phyloP scores from a whole-genome alignment of 2,329 filamentous ascomycete genomes.

The Monosporascus sp. region DNA sequence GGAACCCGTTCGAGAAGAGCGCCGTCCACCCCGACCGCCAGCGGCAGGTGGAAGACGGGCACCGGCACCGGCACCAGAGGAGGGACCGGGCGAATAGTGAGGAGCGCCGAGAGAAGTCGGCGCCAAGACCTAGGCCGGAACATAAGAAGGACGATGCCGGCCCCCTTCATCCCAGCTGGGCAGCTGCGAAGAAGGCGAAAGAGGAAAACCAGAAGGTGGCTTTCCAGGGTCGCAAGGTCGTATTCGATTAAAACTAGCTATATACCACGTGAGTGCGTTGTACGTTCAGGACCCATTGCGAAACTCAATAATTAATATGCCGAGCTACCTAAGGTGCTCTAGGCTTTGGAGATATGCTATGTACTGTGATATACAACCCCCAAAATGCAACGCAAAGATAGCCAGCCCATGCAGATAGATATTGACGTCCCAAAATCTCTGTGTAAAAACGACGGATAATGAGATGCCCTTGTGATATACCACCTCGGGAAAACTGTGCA shows the following conservation, averaged over 20 bases:
- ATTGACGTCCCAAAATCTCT: too few relatives aligned
- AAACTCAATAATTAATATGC: too few relatives aligned
- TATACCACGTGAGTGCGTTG: conserved; percentile 10
- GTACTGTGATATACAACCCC: too few relatives aligned
- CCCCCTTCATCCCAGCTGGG: conserved; percentile 59
- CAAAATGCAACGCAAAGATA: too few relatives aligned
- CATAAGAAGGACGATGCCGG: conserved; percentile 45
- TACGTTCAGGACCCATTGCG: too few relatives aligned
- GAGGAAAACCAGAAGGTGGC: conserved; percentile 45
- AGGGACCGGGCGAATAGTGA: conserved; percentile 4
- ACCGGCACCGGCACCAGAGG: not conserved
- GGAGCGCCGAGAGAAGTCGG: conserved; percentile 8
- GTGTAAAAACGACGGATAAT: too few relatives aligned
- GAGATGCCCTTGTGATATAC: too few relatives aligned
- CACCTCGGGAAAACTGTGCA: too few relatives aligned
- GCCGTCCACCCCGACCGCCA: conserved; percentile 25
- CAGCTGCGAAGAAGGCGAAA: conserved; percentile 57
- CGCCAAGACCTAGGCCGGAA: conserved; percentile 24
- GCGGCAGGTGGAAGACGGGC: conserved; percentile 27
- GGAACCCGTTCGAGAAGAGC: conserved; percentile 22
- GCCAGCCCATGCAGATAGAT: too few relatives aligned
- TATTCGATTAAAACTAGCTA: conserved; percentile 41
- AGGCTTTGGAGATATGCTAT: too few relatives aligned
- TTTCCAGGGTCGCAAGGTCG: conserved; percentile 54
- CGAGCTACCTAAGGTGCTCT: too few relatives aligned